Evolutionary conservation across 2,329 filamentous ascomycete genomes (phyloP), one percentile per base, ranked within the genome.

Genomic region (Fusarium lyarnte): DNA sequence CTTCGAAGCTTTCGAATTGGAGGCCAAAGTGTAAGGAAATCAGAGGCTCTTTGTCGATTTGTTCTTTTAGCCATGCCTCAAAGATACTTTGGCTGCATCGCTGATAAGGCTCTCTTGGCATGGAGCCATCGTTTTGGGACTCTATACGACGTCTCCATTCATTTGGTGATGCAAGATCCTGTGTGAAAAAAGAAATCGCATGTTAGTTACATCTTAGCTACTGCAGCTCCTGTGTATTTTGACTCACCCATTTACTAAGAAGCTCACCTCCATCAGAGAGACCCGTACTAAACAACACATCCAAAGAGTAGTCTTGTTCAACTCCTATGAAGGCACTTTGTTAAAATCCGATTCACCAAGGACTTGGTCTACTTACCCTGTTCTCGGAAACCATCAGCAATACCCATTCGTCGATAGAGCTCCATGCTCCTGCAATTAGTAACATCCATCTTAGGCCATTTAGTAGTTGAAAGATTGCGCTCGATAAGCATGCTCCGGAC

Each of bases 71-170:
- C 51, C 46, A 49, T 17, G 46, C 46, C 0, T 49, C 46, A 36
- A 49, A 49, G 31, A 49, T 36, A 25, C 46, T 49, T 11, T 49
- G 46, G n/a, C 46, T 49, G 16, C 51, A 53, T 53, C 51, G 51
- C 36, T 59, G 57, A 33, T 59, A 59, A 23, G 57, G 57, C 23
- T 49, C 57, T n/a, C 57, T 25, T 23, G 57, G 57, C 43, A 59
- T 49, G 11, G 57, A 49, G 0, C 57, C 57, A n/a, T 59, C 57
- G 9, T 59, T 59, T 23, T 49, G 46, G 11, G 46, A 31, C 4
- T 35, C 8, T 10, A 49, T 49, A 10, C 46, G 29, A 8, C 13
- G 19, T 33, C 46, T 49, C 46, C 46, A 49, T 21, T 36, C 46
- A 36, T 49, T 17, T 35, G 46, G 46, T 1, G 46, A 49, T 8